Evolutionary conservation across 2,329 filamentous ascomycete genomes (phyloP).

Genomic region (Torrubiellomyces zombiae): DNA sequence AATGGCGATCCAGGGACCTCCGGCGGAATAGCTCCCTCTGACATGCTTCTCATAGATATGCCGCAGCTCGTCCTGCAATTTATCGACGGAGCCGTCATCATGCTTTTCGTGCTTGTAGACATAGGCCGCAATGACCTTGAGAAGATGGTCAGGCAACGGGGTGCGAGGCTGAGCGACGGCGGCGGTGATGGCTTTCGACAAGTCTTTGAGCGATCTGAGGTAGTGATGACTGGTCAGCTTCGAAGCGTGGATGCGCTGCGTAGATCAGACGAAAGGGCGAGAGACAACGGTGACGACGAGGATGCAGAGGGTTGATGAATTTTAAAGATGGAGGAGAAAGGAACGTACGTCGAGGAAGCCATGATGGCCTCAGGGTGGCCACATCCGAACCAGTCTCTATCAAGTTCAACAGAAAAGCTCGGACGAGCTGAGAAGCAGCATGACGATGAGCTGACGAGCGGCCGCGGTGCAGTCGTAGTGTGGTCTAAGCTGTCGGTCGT

Average conservation of each 20-base stretch:
- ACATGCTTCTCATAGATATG: constrained; percentile 50
- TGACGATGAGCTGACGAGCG: too few species aligned
- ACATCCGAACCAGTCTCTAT: constrained; percentile 4
- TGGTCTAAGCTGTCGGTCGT: too few species aligned
- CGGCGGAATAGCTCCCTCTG: constrained; percentile 34
- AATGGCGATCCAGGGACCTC: constrained; percentile 52
- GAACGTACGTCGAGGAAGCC: constrained; percentile 12
- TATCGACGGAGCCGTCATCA: constrained; percentile 53
- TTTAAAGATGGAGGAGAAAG: constrained; percentile 1
- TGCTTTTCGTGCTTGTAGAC: constrained; percentile 48
- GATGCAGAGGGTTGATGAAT: too few species aligned
- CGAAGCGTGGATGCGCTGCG: constrained; percentile 8
- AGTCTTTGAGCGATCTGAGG: constrained; percentile 40
- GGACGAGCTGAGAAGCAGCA: too few species aligned
- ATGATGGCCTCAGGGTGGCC: constrained; percentile 5
- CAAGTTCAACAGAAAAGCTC: too few species aligned
- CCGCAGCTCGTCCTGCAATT: constrained; percentile 57
- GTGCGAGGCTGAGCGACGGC: constrained; percentile 31
- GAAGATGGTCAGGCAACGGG: constrained; percentile 51
- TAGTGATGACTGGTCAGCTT: constrained; percentile 7
- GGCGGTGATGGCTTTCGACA: constrained; percentile 37
- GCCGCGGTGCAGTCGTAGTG: too few species aligned
- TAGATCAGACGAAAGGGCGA: too few species aligned
- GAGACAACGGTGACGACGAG: too few species aligned
- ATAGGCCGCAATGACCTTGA: constrained; percentile 46